Conservation (phyloP, 371 early-diverging fungal genomes). For the Fennellomyces sp. region DNA sequence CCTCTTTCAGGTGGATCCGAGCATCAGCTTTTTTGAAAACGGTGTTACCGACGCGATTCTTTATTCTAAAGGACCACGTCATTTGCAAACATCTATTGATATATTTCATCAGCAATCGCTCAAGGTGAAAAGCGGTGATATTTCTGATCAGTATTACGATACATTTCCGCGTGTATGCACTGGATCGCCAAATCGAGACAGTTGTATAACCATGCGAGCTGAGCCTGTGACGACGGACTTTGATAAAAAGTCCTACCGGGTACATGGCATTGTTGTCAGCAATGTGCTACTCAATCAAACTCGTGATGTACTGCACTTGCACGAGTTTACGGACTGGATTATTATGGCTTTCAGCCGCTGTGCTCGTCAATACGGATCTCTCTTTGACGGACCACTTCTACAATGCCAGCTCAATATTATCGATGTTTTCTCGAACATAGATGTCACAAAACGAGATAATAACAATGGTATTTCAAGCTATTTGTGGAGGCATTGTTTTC, state of each 20-base stretch:
- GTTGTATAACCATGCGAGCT: not conserved
- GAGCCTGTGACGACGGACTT: too few relatives aligned
- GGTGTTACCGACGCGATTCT: too few relatives aligned
- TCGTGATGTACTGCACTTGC: not conserved
- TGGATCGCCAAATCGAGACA: not conserved
- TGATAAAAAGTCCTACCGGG: too few relatives aligned
- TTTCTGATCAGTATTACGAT: not conserved
- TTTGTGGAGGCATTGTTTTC: too few relatives aligned
- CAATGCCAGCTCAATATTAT: not conserved
- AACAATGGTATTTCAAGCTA: too few relatives aligned
- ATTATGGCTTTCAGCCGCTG: not conserved
- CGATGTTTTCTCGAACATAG: too few relatives aligned
- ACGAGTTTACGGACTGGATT: not conserved
- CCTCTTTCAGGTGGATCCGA: not conserved
- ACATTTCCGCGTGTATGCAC: not conserved
- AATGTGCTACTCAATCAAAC: not conserved
- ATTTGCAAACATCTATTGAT: not conserved
- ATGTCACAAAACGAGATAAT: too few relatives aligned
- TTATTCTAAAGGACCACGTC: not conserved
- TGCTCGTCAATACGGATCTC: not conserved
- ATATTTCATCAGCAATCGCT: not conserved
- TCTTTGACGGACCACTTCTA: not conserved
- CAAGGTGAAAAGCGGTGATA: not conserved
- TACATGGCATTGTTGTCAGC: not conserved
- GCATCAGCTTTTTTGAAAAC: not conserved